phyloP scores from a whole-genome alignment of 1,284 basidiomycete genomes.

The Apiotrichum siamense region DNA sequence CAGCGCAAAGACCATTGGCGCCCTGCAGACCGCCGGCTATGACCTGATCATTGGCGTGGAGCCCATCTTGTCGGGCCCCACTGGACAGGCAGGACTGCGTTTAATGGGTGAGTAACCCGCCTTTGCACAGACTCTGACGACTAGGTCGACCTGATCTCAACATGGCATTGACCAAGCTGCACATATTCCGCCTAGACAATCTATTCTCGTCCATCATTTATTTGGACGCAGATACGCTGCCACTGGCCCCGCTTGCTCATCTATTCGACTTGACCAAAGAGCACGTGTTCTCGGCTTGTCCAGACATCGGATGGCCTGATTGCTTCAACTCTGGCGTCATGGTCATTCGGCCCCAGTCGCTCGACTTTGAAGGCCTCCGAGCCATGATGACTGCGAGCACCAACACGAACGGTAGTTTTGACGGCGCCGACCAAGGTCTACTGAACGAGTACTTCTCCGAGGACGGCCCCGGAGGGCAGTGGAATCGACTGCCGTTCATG shows the following conservation, averaged over 20 bases:
- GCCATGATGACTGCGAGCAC: slow-evolving; percentile 25
- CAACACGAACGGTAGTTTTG: slow-evolving; percentile 70
- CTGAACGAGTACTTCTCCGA: slow-evolving; percentile 78
- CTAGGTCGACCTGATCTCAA: slow-evolving; percentile 86
- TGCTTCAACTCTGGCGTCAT: slow-evolving; percentile 97
- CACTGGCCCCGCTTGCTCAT: slow-evolving; percentile 76
- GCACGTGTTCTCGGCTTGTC: slow-evolving; percentile 65
- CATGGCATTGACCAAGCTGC: slow-evolving; percentile 89
- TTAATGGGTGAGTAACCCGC: slow-evolving; percentile 66
- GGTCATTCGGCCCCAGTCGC: slow-evolving; percentile 72
- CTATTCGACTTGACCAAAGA: slow-evolving; percentile 60
- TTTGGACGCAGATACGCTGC: slow-evolving; percentile 92
- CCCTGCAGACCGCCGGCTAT: slow-evolving; percentile 67
- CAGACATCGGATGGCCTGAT: slow-evolving; percentile 97
- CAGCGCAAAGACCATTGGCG: slow-evolving; percentile 74
- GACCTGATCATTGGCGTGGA: slow-evolving; percentile 87
- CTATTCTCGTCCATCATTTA: slow-evolving; percentile 81
- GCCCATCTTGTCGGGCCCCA: slow-evolving; percentile 59
- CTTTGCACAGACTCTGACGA: slow-evolving; percentile 8
- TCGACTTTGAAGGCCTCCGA: slow-evolving; percentile 71
- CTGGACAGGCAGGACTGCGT: slow-evolving; percentile 57
- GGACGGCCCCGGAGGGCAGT: slow-evolving; percentile 61
- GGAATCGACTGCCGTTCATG: slow-evolving; percentile 88
- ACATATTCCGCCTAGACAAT: slow-evolving; percentile 82
- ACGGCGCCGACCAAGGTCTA: slow-evolving; percentile 93